Base-by-base conservation (phyloP, 305 asterid genomes). In the Fraxinus sp. region DNA sequence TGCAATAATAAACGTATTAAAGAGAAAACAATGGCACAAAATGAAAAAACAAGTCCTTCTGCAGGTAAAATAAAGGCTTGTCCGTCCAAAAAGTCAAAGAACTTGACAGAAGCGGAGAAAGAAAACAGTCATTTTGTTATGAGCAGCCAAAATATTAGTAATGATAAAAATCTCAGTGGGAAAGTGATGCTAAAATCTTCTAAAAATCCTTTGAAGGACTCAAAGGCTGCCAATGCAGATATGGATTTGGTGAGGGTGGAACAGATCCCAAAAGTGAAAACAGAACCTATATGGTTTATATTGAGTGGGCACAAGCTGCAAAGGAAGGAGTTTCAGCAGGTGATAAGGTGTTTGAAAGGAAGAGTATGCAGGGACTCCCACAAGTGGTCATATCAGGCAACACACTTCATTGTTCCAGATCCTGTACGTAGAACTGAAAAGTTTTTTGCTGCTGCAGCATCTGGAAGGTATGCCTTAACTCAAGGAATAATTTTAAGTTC, bases 371-470 rank as follows among this genome's bases (percentile, higher is more conserved):
- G 94, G 84, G 99, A 94, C 82, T 89, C 97, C 86, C 99, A 95
- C 87, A 89, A 87, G 59, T 95, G 99, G 99, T 93, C 96, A 4
- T 95, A 94, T 89, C 97, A 95, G 80, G 99, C 98, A 80, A 95
- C 99, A 55, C 98, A 95, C 84, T 90, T 92, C 80, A 87, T 95
- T 86, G 94, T 92, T 79, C 98, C 99, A 0, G 97, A 94, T 81
- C 99, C 98, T 13, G 66, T 95, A 37, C 87, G 90, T 81, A 86
- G 99, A 90, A 95, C 99, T 0, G 99, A 95, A 80, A 95, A 95
- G 84, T 89, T 95, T 71, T 94, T 95, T 22, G 99, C 98, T 44
- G 98, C 98, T 79, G 98, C 96, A 18, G 97, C 99, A 32, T 93
- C 99, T 49, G 99, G 99, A 90, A 91, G 98, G 99, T 94, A 88